These are phyloP conservation scores for Gyrodon lividus DNA, from an alignment of 768 basidiomycete genomes.

Conservation along the genomic window DNA sequence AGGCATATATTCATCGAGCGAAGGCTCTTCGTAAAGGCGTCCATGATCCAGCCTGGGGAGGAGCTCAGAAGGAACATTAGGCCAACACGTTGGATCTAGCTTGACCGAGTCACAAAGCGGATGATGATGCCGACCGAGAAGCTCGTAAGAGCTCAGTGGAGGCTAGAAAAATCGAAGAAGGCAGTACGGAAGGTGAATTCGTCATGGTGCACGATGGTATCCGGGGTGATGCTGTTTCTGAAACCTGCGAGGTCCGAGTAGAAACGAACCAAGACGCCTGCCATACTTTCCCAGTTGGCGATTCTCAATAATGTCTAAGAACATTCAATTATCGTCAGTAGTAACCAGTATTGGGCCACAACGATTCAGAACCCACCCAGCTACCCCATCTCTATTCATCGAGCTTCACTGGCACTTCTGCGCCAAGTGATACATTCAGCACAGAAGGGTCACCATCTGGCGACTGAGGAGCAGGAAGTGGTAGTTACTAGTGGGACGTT, in stretches of 20 bases:
- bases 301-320: conserved; percentile 63
- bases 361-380: conserved; percentile 41
- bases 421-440: conserved; percentile 12
- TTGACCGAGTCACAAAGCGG: too few species aligned
- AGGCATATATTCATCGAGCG: too few species aligned
- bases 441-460: conserved; percentile 7
- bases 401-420: conserved; percentile 41
- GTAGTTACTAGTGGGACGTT: conserved; percentile 8
- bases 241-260: too few species aligned
- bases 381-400: conserved; percentile 68
- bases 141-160: too few species aligned
- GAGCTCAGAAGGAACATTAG: too few species aligned
- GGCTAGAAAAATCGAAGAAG: too few species aligned
- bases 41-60: too few species aligned
- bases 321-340: background rate
- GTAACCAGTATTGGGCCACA: background rate
- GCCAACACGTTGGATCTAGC: too few species aligned
- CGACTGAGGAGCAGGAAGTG: conserved; percentile 8
- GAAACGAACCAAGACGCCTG: too few species aligned
- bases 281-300: conserved; percentile 61
- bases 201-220: too few species aligned
- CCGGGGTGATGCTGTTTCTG: background rate
- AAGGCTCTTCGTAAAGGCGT: too few species aligned
- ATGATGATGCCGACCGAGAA: too few species aligned
- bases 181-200: background rate